Base-by-base conservation (phyloP, 331 rosid species). In the Spiraea crenata region DNA sequence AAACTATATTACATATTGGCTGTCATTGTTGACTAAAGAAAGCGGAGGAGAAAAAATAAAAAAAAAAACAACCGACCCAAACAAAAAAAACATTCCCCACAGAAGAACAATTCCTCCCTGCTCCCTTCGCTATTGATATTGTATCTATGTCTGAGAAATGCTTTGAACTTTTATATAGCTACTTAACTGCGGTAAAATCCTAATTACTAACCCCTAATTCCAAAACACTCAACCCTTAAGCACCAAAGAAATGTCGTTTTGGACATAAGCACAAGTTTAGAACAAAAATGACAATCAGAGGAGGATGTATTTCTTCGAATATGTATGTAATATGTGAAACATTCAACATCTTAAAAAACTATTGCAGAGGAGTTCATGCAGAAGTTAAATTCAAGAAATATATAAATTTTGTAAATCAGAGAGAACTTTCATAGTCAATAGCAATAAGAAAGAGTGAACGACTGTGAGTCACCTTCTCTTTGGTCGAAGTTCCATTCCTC, bases 381-480 rank as follows among this genome's bases (percentile, higher is more conserved):
- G 48, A n/a, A 49, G 58, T 65, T 20, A 41, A 57, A 50, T 20
- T 16, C 19, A 17, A 44, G 56, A 51, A 58, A 66, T 52, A 35
- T 20, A 50, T 12, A 69, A 57, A 7, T 3, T 35, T 67, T 67
- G 47, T 41, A 81, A 54, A 70, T 44, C 17, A 61, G 48, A 69
- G 17, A 69, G 73, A 42, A 66, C 65, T 73, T 42, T 65, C 62
- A 40, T 6, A 58, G 9, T 63, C 65, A 45, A 57, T 35, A 65
- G 39, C 65, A 69, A 3, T 6, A 6, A 52, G 59, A 14, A 57
- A 59, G 55, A 31, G 58, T 54, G 61, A 67, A 52, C 63, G 67
- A 72, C 34, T 61, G 50, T 64, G 61, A 31, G 69, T 66, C 72
- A 91, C 97, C 93, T 83, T 90, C 72, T 74, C 85, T 63, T 65